Base-by-base conservation (phyloP, 2,329 filamentous ascomycete genomes). In the Aspergillus brasiliensis region DNA sequence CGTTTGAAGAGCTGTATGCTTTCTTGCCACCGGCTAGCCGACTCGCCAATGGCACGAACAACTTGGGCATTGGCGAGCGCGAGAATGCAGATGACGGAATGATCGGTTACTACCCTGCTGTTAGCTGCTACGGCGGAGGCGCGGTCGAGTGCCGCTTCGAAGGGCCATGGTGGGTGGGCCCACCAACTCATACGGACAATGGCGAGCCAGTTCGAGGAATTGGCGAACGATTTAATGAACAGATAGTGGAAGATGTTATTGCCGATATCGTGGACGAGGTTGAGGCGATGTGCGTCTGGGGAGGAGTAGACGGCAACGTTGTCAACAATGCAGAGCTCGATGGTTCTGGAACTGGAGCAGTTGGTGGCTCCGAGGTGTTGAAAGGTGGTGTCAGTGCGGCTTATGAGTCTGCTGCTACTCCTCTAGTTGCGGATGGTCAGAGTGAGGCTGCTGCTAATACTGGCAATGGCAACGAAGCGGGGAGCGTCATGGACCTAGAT, bases 241-340 rank as follows among this genome's bases (percentile, higher is more conserved):
- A 98, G 79, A 93, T 99, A 62, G 92, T 90, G 13, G 95, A 99
- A 78, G 95, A 99, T 70, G 83, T 97, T 23, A 85, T 97, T 28
- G 97, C 92, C 74, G 95, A 99, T 75, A 85, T 99, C 56, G 83
- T 98, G 31, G 95, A 99, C 71, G 95, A 99, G 77, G 91, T 96
- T 51, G 92, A 96, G 59, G 76, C 77, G 8, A 74, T 76, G 72
- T 78, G 95, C 91, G 78, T 96, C 87, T 88, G 75, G 72, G 74
- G 76, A n/a, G 72, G 70, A 27, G 65, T 74, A 15, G 72, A 76
- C 28, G 71, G 71, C 28, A 69, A 73, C 54, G 63, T 75, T 48
- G 70, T 75, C 51, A 66, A 65, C n/a, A 71, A 69, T 38, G 63
- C 65, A 5, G 67, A 67, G 19, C 42, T 71, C 2, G 69, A 71